Conservation (phyloP, 2,329 filamentous ascomycete species). For the Didymella keratinophila region DNA sequence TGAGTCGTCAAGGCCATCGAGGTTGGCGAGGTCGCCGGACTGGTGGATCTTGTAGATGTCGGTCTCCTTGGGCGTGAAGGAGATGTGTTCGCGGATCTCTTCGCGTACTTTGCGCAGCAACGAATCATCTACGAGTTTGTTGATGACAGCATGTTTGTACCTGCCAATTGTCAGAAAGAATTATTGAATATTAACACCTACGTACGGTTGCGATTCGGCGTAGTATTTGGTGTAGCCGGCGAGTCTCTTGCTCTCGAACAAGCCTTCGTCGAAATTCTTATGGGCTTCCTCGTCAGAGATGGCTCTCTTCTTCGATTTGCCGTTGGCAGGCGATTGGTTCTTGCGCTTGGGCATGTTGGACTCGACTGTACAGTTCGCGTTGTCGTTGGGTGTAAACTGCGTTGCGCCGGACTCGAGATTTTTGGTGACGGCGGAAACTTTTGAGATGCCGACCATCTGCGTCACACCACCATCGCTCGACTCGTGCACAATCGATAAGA, state of each 20-base stretch:
- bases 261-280: slow-evolving; percentile 49
- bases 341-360: slow-evolving; percentile 53
- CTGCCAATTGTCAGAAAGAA: slow-evolving; percentile 44
- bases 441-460: slow-evolving; percentile 12
- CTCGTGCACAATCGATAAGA: slow-evolving; percentile 13
- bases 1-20: slow-evolving; percentile 89
- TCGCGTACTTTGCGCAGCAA: slow-evolving; percentile 85
- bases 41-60: slow-evolving; percentile 99
- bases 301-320: slow-evolving; percentile 53
- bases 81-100: slow-evolving; percentile 89
- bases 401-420: slow-evolving; percentile 8
- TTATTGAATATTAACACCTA: slow-evolving; percentile 3
- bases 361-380: background rate
- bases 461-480: slow-evolving; percentile 22
- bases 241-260: slow-evolving; percentile 50
- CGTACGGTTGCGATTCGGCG: slow-evolving; percentile 51
- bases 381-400: background rate
- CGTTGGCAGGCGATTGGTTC: slow-evolving; percentile 49
- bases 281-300: slow-evolving; percentile 52
- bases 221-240: slow-evolving; percentile 48
- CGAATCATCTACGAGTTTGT: slow-evolving; percentile 76
- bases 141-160: slow-evolving; percentile 94
- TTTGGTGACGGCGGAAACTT: slow-evolving; percentile 17
- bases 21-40: slow-evolving; percentile 94
- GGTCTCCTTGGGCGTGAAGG: slow-evolving; percentile 97